phyloP scores from a whole-genome alignment of 2,329 filamentous ascomycete genomes.

The Trichoderma sp. region DNA sequence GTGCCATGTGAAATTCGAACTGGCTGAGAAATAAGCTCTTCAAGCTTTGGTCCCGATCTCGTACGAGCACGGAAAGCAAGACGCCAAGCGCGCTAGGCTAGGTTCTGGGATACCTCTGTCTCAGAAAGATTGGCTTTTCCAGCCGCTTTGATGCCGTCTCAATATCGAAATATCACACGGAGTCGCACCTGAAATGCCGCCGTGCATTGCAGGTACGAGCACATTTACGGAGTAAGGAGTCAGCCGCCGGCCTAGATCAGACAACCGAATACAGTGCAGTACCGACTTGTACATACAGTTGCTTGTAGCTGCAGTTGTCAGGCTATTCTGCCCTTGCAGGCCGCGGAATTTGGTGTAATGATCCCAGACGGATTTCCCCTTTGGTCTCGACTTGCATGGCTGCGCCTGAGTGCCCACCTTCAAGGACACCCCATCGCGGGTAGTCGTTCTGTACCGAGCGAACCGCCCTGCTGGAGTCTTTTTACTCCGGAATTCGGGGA shows the following conservation, averaged over 20 bases:
- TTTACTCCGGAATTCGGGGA: constrained; percentile 12
- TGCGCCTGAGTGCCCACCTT: background rate
- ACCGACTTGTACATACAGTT: background rate
- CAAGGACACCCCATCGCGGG: background rate
- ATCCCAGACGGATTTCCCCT: constrained; percentile 20
- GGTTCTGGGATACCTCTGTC: background rate
- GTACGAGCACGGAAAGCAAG: background rate
- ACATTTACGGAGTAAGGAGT: background rate
- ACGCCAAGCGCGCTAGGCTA: constrained; percentile 11
- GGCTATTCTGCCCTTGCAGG: background rate
- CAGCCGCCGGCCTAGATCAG: background rate
- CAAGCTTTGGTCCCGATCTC: background rate
- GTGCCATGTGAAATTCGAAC: background rate
- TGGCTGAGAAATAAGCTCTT: constrained; percentile 13
- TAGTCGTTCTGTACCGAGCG: background rate
- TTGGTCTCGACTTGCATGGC: constrained; percentile 1
- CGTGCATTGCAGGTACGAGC: background rate
- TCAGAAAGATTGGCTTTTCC: background rate
- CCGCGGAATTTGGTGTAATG: background rate
- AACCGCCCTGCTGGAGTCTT: constrained; percentile 13
- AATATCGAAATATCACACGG: background rate
- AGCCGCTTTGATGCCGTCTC: background rate
- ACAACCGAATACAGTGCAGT: background rate
- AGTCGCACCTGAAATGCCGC: background rate
- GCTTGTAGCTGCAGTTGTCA: background rate